These are phyloP conservation scores for Ophiocordyceps camponoti-leonardi DNA, from an alignment of 2,329 filamentous ascomycete species.

Conservation along the genomic window DNA sequence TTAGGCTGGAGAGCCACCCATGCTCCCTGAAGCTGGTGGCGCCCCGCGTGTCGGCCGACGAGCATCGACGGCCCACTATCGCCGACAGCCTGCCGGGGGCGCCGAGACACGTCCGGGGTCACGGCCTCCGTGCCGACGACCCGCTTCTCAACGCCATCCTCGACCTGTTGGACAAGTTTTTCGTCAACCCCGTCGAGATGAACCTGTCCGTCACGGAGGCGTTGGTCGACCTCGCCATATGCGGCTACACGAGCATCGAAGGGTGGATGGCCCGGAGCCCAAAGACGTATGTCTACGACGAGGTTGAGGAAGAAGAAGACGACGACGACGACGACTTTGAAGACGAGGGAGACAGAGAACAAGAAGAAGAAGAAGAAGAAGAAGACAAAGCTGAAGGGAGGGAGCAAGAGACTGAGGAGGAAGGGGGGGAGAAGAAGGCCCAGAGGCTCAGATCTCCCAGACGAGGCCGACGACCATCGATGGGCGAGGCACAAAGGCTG, in stretches of 20 bases:
- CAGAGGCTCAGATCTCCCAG: background rate
- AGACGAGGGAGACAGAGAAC: background rate
- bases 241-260: constrained; percentile 69
- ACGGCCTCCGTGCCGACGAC: constrained; percentile 45
- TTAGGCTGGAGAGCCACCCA: constrained; percentile 52
- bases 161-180: constrained; percentile 62
- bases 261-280: constrained; percentile 77
- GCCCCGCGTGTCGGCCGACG: constrained; percentile 37
- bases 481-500: constrained; percentile 18
- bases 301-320: constrained; percentile 16
- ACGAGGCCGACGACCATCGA: background rate
- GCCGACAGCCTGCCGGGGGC: constrained; percentile 40
- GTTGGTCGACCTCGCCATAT: constrained; percentile 66
- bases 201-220: constrained; percentile 79
- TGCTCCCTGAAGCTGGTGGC: constrained; percentile 55
- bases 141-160: constrained; percentile 48
- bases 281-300: constrained; percentile 33
- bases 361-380: background rate
- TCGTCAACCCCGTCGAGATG: constrained; percentile 78
- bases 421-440: constrained; percentile 1
- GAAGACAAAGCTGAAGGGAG: background rate
- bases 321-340: background rate
- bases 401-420: background rate
- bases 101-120: constrained; percentile 40
- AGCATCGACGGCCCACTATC: constrained; percentile 37